Evolutionary conservation across 495 filamentous ascomycete species (phyloP).

Genomic region (Podospora anserina): DNA sequence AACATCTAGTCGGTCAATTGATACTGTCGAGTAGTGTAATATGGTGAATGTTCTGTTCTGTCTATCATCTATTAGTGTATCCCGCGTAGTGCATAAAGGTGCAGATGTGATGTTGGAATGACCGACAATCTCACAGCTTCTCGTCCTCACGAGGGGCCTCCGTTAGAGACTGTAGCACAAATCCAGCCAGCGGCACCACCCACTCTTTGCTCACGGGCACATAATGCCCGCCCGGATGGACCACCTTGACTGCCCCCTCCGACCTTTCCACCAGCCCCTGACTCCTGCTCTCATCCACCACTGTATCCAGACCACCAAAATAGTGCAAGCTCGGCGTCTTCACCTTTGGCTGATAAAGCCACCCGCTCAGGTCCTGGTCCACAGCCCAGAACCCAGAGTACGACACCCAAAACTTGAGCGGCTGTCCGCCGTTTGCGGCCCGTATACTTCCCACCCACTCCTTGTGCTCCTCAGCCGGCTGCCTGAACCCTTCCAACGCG

Average conservation of each 20-base stretch:
- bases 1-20: slow-evolving; percentile 1
- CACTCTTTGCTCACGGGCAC: slow-evolving; percentile 78
- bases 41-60: not conserved
- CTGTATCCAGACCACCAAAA: slow-evolving; percentile 79
- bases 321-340: slow-evolving; percentile 77
- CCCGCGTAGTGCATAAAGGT: not conserved
- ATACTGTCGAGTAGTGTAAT: not conserved
- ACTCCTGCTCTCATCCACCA: slow-evolving; percentile 76
- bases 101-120: too few relatives aligned
- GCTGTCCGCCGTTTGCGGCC: slow-evolving; percentile 50
- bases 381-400: slow-evolving; percentile 78
- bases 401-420: slow-evolving; percentile 71
- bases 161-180: slow-evolving; percentile 61
- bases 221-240: slow-evolving; percentile 92
- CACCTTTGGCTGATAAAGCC: slow-evolving; percentile 76
- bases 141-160: slow-evolving; percentile 16
- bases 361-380: slow-evolving; percentile 53
- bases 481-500: slow-evolving; percentile 60
- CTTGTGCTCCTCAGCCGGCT: slow-evolving; percentile 35
- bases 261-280: slow-evolving; percentile 65
- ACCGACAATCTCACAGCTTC: not conserved
- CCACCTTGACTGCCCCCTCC: slow-evolving; percentile 46
- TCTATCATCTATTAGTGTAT: not conserved
- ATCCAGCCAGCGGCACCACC: slow-evolving; percentile 68
- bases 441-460: slow-evolving; percentile 40